Conservation (phyloP, 1,139 yeast species). For the Scheffersomyces insectosa region DNA sequence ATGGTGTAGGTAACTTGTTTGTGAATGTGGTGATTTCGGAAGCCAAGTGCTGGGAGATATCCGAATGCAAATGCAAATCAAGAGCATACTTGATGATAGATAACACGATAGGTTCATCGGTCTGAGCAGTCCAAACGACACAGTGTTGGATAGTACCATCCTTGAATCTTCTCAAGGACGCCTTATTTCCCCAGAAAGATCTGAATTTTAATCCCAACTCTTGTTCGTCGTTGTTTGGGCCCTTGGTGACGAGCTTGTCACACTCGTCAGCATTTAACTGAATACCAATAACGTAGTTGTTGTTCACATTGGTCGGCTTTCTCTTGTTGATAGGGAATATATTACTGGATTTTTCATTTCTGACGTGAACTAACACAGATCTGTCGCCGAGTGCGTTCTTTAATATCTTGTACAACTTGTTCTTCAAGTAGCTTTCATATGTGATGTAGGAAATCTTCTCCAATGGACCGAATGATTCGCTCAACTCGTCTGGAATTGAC, state of each 20-base stretch:
- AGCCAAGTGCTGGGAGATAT: constrained; percentile 39
- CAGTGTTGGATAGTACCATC: constrained; percentile 90
- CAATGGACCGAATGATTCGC: constrained; percentile 59
- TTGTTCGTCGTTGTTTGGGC: constrained; percentile 68
- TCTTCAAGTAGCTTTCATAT: constrained; percentile 63
- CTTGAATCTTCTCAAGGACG: constrained; percentile 85
- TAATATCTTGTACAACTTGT: constrained; percentile 60
- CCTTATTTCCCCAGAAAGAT: constrained; percentile 84
- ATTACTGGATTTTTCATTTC: constrained; percentile 23
- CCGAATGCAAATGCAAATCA: constrained; percentile 59
- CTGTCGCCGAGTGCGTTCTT: constrained; percentile 70
- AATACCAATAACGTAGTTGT: constrained; percentile 58
- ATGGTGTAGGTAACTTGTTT: constrained; percentile 58
- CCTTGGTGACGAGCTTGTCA: constrained; percentile 81
- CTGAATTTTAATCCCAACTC: constrained; percentile 66
- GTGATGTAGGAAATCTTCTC: constrained; percentile 76
- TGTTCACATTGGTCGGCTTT: constrained; percentile 43
- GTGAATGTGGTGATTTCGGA: constrained; percentile 48
- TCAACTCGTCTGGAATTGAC: constrained; percentile 38
- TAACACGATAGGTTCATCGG: constrained; percentile 63
- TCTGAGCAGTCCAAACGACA: constrained; percentile 75
- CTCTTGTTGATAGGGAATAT: constrained; percentile 57
- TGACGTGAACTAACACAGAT: constrained; percentile 46
- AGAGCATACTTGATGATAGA: constrained; percentile 66
- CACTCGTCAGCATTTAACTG: constrained; percentile 71